These are phyloP conservation scores for Ricinus communis DNA, from an alignment of 345 rosid genomes.

Conservation along the genomic window DNA sequence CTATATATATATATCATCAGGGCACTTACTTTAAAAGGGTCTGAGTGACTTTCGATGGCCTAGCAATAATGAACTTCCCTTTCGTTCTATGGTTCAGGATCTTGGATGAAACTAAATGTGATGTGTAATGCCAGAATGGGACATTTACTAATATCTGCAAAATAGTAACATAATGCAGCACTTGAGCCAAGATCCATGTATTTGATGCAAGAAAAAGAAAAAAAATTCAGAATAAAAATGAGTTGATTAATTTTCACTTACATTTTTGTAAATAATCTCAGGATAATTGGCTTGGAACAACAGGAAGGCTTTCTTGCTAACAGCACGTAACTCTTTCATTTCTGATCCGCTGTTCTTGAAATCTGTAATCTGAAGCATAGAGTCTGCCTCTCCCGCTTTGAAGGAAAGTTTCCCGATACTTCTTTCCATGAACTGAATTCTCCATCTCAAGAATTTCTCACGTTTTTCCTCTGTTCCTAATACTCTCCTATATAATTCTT, in stretches of 20 bases:
- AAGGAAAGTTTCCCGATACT: conserved; percentile 42
- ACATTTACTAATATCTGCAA: conserved; percentile 55
- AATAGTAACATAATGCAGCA: background rate
- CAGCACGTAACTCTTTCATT: conserved; percentile 36
- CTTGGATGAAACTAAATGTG: conserved; percentile 33
- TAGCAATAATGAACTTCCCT: conserved; percentile 39
- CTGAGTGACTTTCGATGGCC: conserved; percentile 46
- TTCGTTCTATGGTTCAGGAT: conserved; percentile 27
- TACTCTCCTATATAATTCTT: conserved; percentile 18
- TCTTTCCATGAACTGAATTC: conserved; percentile 45
- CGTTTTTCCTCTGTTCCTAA: conserved; percentile 31
- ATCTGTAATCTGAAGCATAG: conserved; percentile 53
- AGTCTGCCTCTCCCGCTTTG: conserved; percentile 42
- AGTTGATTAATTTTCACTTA: conserved; percentile 13
- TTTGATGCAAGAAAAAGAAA: background rate
- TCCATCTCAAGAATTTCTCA: conserved; percentile 38
- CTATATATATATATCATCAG: background rate
- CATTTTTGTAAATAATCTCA: conserved; percentile 43
- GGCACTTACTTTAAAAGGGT: conserved; percentile 61
- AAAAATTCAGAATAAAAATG: background rate
- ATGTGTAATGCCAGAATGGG: conserved; percentile 58
- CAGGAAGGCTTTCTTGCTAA: conserved; percentile 26
- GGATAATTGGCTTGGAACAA: conserved; percentile 49
- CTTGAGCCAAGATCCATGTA: too few species aligned
- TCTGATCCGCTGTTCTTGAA: conserved; percentile 38